Evolutionary conservation across 2,329 filamentous ascomycete species (phyloP).

Genomic region (Thelonectria olida): DNA sequence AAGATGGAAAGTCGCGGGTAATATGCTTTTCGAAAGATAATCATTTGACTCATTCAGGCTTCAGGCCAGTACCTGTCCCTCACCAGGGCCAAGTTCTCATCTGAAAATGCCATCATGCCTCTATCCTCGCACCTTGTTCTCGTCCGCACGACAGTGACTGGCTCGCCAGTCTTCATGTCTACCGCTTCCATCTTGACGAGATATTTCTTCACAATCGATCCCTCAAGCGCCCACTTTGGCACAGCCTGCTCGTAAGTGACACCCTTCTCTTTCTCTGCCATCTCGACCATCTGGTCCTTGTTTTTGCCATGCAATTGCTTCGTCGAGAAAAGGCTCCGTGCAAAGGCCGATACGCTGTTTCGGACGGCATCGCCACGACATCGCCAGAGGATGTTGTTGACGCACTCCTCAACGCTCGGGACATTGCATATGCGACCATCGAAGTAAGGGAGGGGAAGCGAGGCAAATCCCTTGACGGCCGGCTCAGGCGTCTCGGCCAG

Average conservation of each 20-base stretch:
- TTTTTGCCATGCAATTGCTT: slow-evolving; percentile 24
- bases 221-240: slow-evolving; percentile 24
- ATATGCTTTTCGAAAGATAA: too few relatives aligned
- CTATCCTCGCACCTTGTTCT: slow-evolving; percentile 25
- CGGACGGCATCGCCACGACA: slow-evolving; percentile 24
- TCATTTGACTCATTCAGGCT: too few relatives aligned
- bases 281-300: slow-evolving; percentile 25
- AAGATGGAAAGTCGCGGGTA: too few relatives aligned
- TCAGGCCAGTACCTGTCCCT: slow-evolving; percentile 24
- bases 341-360: slow-evolving; percentile 27
- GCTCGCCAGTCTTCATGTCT: slow-evolving; percentile 15
- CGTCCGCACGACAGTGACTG: slow-evolving; percentile 14
- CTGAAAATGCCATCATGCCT: slow-evolving; percentile 22
- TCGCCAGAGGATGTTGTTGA: slow-evolving; percentile 26
- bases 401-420: slow-evolving; percentile 24
- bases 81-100: slow-evolving; percentile 16
- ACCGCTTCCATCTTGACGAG: slow-evolving; percentile 17
- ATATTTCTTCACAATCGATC: slow-evolving; percentile 24
- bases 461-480: slow-evolving; percentile 9
- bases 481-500: slow-evolving; percentile 20
- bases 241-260: slow-evolving; percentile 18
- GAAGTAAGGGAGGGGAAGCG: slow-evolving; percentile 22
- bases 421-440: slow-evolving; percentile 26
- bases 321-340: slow-evolving; percentile 25
- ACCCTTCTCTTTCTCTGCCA: slow-evolving; percentile 22